Evolutionary conservation across 768 basidiomycete species (phyloP), one percentile per base, ranked within the genome.

Genomic region (Tylopilus sp.): DNA sequence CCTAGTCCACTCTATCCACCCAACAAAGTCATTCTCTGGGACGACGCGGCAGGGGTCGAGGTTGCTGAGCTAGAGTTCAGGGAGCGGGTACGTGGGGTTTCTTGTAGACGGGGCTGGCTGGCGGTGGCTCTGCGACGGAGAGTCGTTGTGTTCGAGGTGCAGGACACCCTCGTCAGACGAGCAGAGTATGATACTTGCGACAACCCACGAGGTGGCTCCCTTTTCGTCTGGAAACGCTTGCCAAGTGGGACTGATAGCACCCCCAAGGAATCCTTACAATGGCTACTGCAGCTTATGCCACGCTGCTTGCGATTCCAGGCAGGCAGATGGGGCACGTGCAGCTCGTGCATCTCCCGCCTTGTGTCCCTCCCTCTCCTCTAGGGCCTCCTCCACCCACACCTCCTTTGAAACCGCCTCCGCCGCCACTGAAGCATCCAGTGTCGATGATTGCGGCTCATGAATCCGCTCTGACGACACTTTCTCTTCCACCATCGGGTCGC

Each of bases 21-120:
- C 25, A 95, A 95, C 71, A 95, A 95, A 73, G 88, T 94, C 48
- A 77, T 95, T 57, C 67, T 95, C 47, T 95, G 91, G 91, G 88
- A 95, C 68, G 91, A 91, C 70, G 79, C 77, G 3, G 70, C 79
- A 4, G 81, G 81, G n/a, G 73, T 74, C 53, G 88, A 93, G 65
- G 86, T 91, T 44, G 90, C 88, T 33, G 91, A 94, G 67, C 78
- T 95, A 52, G 91, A 94, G 70, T 95, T 95, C 64, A 78, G 88
- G 61, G 92, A 93, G 70, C 76, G 78, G 51, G 91, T 92, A 1
- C 77, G 88, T 51, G 90, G 90, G 0, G 68, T 93, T 43, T 84
- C 85, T 4, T 91, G 88, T 64, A 75, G 91, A 53, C 77, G 91
- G 28, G 88, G 87, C 15, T 91, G 88, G 89, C 80, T 93, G 35